Evolutionary conservation across 192 early-diverging fungal genomes (phyloP).

Genomic region (Linnemannia exigua): DNA sequence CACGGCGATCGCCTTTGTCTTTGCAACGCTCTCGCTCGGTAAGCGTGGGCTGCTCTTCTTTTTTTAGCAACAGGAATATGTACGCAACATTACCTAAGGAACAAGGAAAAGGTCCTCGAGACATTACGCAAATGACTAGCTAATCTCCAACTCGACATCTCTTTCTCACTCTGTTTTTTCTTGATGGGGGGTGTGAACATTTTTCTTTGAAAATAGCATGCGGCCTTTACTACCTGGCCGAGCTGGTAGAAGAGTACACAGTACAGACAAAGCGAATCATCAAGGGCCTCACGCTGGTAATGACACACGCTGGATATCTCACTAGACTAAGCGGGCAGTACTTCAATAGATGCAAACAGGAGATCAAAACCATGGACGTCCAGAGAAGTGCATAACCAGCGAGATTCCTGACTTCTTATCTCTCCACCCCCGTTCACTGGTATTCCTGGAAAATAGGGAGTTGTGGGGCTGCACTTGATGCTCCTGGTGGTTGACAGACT

Average conservation of each 20-base stretch:
- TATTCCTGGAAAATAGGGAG: constrained; percentile 54
- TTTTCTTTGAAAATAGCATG: constrained; percentile 68
- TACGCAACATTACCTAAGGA: too few species aligned
- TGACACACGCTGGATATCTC: background rate
- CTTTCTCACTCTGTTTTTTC: background rate
- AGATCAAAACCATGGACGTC: background rate
- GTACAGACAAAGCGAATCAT: constrained; percentile 84
- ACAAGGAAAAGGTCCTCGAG: too few species aligned
- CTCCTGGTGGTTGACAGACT: constrained; percentile 86
- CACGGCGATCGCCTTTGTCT: constrained; percentile 62
- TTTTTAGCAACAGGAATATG: background rate
- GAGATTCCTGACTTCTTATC: background rate
- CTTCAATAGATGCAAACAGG: background rate
- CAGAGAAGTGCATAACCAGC: background rate
- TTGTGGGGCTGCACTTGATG: constrained; percentile 77
- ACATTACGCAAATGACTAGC: background rate
- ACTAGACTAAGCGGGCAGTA: too few species aligned
- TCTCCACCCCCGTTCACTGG: background rate
- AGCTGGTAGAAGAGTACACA: constrained; percentile 83
- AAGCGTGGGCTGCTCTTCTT: too few species aligned
- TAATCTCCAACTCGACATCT: background rate
- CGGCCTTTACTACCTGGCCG: constrained; percentile 84
- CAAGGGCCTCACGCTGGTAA: constrained; percentile 70
- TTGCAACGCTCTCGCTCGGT: constrained; percentile 73
- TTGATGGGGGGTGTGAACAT: background rate